A percentile compares a stretch with the other conserved stretches of the same genome.
Evolutionary conservation across 2,329 filamentous ascomycete genomes (phyloP).

Genomic region (Knufia fluminis): DNA sequence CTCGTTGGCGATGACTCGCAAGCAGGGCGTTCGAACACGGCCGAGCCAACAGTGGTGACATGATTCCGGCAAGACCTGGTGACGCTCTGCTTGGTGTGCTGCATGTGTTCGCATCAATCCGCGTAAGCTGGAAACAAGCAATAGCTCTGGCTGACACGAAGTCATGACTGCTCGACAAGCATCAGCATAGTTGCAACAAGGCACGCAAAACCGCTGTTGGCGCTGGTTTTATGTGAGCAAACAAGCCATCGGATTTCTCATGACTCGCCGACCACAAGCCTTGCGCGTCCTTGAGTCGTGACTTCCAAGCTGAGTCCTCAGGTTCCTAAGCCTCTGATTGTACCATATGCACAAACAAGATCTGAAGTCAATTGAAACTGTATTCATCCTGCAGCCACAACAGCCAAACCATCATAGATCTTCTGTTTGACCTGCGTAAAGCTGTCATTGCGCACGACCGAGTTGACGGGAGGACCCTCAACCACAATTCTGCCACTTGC

Average conservation of each 20-base stretch:
- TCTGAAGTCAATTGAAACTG: neutral
- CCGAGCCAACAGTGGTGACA: neutral
- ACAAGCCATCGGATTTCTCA: neutral
- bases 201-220: no score
- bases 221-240: no score
- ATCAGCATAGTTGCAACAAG: no score
- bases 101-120: no score
- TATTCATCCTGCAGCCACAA: constrained; percentile 63
- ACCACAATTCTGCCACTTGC: constrained; percentile 80
- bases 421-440: constrained; percentile 82
- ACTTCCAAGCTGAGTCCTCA: neutral
- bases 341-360: neutral
- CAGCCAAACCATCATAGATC: constrained; percentile 88
- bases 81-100: no score
- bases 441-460: constrained; percentile 44
- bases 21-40: neutral
- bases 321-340: neutral
- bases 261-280: neutral
- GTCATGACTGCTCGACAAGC: no score
- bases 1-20: neutral
- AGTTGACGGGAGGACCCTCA: constrained; percentile 59
- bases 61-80: no score
- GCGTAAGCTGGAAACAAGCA: no score
- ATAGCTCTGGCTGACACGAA: no score
- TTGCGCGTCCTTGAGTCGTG: no score